Percentiles rank a stretch among this genome's conserved stretches.
phyloP scores from a whole-genome alignment of 345 rosid genomes.

The Eucalyptus erythrocorys region DNA sequence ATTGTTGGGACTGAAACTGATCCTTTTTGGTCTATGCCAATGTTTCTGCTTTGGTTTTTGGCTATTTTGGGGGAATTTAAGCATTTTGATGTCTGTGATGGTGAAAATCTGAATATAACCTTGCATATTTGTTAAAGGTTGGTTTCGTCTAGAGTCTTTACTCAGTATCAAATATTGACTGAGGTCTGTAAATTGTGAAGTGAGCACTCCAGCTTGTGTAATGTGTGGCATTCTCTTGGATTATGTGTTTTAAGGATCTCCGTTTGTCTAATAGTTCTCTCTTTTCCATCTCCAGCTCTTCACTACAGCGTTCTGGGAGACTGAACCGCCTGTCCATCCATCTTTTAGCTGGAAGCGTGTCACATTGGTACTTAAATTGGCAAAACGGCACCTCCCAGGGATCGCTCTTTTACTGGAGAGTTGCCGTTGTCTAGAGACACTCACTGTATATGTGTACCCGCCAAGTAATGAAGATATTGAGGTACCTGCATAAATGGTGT shows the following conservation, averaged over 20 bases:
- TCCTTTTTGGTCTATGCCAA: neutral
- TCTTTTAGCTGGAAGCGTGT: neutral
- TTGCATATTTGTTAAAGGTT: neutral
- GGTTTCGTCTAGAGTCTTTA: too few relatives aligned
- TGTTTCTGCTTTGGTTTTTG: neutral
- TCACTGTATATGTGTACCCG: neutral
- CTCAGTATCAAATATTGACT: neutral
- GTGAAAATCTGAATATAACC: too few relatives aligned
- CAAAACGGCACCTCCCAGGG: neutral
- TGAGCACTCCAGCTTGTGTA: neutral
- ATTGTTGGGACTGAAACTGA: neutral
- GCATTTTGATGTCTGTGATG: neutral
- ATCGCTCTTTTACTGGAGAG: neutral
- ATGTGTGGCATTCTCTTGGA: neutral
- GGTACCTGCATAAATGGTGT: neutral
- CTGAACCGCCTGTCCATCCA: rapidly evolving
- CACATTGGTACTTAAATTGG: neutral
- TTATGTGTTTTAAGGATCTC: neutral
- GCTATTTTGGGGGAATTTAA: neutral
- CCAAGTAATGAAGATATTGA: too few relatives aligned
- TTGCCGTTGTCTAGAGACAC: neutral
- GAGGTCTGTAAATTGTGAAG: neutral
- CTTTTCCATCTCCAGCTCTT: neutral
- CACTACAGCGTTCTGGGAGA: rapidly evolving
- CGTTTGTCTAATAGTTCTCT: neutral